Evolutionary conservation across 2,329 filamentous ascomycete genomes (phyloP).

Genomic region (Byssochlamys sp.): DNA sequence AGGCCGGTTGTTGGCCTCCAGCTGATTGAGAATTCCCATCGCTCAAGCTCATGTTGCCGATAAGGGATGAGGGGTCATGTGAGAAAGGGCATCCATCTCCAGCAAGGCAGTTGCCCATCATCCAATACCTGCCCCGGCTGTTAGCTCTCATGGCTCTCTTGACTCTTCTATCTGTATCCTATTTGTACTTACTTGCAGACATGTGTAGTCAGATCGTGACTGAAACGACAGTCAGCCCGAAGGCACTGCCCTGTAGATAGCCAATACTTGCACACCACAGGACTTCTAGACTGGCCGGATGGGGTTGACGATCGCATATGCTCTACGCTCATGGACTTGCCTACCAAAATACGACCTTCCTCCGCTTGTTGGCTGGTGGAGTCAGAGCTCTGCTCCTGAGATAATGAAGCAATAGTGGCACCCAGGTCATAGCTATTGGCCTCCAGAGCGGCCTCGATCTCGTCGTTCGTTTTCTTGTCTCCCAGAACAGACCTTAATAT

Average conservation of each 20-base stretch:
- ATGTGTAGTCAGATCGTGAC: slow-evolving; percentile 88
- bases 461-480: slow-evolving; percentile 79
- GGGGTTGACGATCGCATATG: slow-evolving; percentile 66
- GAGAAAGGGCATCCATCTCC: slow-evolving; percentile 94
- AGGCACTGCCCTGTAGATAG: slow-evolving; percentile 91
- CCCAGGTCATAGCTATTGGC: slow-evolving; percentile 86
- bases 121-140: slow-evolving; percentile 58
- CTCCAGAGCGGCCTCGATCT: slow-evolving; percentile 84
- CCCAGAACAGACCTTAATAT: slow-evolving; percentile 92
- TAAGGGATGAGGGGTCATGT: slow-evolving; percentile 79
- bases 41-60: slow-evolving; percentile 70
- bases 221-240: slow-evolving; percentile 90
- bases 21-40: slow-evolving; percentile 39
- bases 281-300: slow-evolving; percentile 64
- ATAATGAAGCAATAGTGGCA: slow-evolving; percentile 79
- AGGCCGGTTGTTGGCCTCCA: slow-evolving; percentile 54
- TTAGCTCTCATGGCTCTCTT: background rate
- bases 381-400: slow-evolving; percentile 58
- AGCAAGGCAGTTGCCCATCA: slow-evolving; percentile 88
- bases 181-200: slow-evolving; percentile 78
- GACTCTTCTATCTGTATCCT: background rate
- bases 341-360: slow-evolving; percentile 62
- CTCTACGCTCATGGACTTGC: slow-evolving; percentile 75
- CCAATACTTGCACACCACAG: slow-evolving; percentile 94
- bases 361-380: slow-evolving; percentile 44